Base-by-base conservation (phyloP, 148 eudicot species). In the Pouteria glomerata region DNA sequence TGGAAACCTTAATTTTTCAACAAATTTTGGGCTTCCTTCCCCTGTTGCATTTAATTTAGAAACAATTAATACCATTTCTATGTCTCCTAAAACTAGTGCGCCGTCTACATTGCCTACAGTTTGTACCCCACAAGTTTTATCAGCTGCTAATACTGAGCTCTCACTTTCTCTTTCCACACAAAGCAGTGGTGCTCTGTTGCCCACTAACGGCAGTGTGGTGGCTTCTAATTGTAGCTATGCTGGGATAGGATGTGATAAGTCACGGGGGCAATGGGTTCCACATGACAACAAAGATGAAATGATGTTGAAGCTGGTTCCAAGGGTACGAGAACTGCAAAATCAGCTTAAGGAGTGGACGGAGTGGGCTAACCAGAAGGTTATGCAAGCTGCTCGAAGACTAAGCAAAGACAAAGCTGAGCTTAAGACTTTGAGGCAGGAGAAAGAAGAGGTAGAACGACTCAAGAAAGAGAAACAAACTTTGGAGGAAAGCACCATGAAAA, bases 281-380 rank as follows among this genome's bases (percentile, higher is more conserved):
- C 88, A 74, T 68, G 91, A 84, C 66, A 84, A 84, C 58, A 95
- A 85, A 74, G 96, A 91, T 39, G 89, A 91, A 76, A 68, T 80
- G 78, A 78, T 91, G 42, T 45, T 86, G 74, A 82, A 80, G 52
- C 74, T 89, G 64, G 80, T 85, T 77, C 87, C 93, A 31, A 83
- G 74, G 72, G 74, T 84, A 18, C 74, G 70, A 53, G 84, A 82
- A 48, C 64, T 88, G 73, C 78, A 91, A 66, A 85, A 69, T 73
- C 90, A 89, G 68, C 78, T 91, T 52, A 77, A 85, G 66, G 87
- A 84, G 52, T 95, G 98, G 98, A 84, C 83, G 2, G 90, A 89
- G 69, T 95, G 98, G 98, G 91, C 91, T 3, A 95, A 85, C 74
- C 87, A 84, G 75, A 95, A 86, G 91, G 85, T 95, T 62, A 89